Conservation (phyloP, 345 rosid species). For the Carallia pectinifolia region DNA sequence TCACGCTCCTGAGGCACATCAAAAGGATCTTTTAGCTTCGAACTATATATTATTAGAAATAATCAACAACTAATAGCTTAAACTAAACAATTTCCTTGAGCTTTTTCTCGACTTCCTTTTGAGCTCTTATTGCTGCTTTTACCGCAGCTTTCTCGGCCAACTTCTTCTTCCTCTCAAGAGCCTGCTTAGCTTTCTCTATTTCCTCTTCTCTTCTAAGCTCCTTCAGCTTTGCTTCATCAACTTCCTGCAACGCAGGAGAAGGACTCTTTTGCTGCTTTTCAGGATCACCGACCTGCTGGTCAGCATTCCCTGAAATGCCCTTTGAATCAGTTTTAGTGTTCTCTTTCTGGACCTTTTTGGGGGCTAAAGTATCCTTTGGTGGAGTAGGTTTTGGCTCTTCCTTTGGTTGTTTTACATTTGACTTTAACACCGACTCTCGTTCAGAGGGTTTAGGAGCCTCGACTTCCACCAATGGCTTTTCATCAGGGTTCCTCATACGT, state of each 20-base stretch:
- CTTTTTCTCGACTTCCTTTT: conserved; percentile 95
- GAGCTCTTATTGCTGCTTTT: conserved; percentile 83
- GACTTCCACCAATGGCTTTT: conserved; percentile 50
- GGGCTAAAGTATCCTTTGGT: conserved; percentile 36
- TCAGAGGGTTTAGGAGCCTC: conserved; percentile 36
- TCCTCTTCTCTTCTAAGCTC: conserved; percentile 92
- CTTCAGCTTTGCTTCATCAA: conserved; percentile 67
- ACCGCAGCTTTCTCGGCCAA: conserved; percentile 86
- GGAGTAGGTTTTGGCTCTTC: conserved; percentile 56
- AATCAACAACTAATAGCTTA: neutral
- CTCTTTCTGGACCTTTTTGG: conserved; percentile 47
- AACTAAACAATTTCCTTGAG: conserved; percentile 57
- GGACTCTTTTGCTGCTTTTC: conserved; percentile 39
- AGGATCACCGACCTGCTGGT: conserved; percentile 37
- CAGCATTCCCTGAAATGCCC: conserved; percentile 35
- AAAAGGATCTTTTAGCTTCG: conserved; percentile 12
- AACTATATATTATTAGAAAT: neutral
- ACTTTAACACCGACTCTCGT: conserved; percentile 43
- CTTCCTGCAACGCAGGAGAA: conserved; percentile 31
- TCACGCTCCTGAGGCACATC: conserved; percentile 73
- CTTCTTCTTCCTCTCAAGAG: conserved; percentile 94
- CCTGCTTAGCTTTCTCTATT: conserved; percentile 79
- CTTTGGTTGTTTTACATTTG: conserved; percentile 51
- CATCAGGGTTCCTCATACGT: conserved; percentile 56
- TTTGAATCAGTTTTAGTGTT: conserved; percentile 32